Evolutionary conservation across 129 eudicot species (phyloP), one percentile per base, ranked within the genome.

Genomic region (Artemisia argyi): DNA sequence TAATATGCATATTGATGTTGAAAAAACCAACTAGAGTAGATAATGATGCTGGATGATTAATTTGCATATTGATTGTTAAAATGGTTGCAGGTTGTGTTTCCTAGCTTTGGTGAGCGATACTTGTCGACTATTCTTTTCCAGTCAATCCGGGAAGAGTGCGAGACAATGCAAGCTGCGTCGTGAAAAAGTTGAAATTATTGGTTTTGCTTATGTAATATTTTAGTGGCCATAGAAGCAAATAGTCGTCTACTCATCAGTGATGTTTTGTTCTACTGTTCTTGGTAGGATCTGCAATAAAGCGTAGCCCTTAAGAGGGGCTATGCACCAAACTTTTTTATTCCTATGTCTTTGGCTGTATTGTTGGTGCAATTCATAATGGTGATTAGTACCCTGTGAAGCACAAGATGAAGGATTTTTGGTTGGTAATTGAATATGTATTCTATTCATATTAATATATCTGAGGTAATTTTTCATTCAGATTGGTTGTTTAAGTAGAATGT

Each of bases 51-150:
- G n/a, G 13, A 11, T 2, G 17, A 44, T 17, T 49, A 17, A 28
- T 63, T 50, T 42, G 18, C 14, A 5, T 14, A 32, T 64, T 64
- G 26, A 9, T 64, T 64, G 14, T 9, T 14, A 3, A 49, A 19
- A 58, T 77, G 24, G 17, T 54, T 78, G 81, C 87, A 88, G 96
- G 91, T 85, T 79, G 91, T 88, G 65, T 88, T 88, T 66, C 96
- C 96, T 3, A 89, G 96, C 81, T 89, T 85, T 65, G 96, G 96
- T 7, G 96, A 89, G 79, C 91, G 96, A 19, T 89, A 89, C 68
- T 73, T 89, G 26, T 89, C 96, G 20, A 71, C 96, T 0, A 75
- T 83, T 56, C 86, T 89, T 66, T 89, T 83, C 75, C 89, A 89
- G 80, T 89, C 96, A 2, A 86, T 89, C 58, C 82, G 91, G 10